Evolutionary conservation across 306 rosid genomes (phyloP).

Genomic region (Quercus agrifolia): DNA sequence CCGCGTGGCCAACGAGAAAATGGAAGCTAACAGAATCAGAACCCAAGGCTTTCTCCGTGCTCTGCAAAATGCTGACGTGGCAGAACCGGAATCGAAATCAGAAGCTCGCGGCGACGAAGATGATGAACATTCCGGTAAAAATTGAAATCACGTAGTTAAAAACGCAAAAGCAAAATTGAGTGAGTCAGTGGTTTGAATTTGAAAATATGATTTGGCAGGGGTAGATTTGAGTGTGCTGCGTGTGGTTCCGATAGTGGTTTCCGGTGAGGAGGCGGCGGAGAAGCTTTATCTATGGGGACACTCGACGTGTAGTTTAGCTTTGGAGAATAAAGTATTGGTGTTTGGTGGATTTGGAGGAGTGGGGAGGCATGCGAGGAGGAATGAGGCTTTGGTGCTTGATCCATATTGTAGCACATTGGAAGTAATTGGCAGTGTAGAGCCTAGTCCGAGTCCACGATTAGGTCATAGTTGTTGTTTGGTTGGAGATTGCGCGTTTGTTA

Average conservation of each 20-base stretch:
- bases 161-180: no score
- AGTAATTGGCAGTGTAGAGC: constrained; percentile 18
- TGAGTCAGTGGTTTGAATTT: constrained; percentile 34
- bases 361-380: constrained; percentile 86
- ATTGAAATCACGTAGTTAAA: no score
- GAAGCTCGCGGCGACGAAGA: not conserved
- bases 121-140: constrained; percentile 45
- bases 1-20: constrained; percentile 67
- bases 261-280: constrained; percentile 66
- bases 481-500: constrained; percentile 62
- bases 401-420: constrained; percentile 48
- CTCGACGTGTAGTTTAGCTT: constrained; percentile 49
- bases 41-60: constrained; percentile 63
- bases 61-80: constrained; percentile 25
- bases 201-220: constrained; percentile 97
- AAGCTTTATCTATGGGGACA: constrained; percentile 93
- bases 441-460: constrained; percentile 56
- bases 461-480: constrained; percentile 75
- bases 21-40: constrained; percentile 75
- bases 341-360: constrained; percentile 96
- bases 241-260: constrained; percentile 47
- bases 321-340: constrained; percentile 38
- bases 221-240: constrained; percentile 35
- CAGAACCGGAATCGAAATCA: constrained; percentile 11
- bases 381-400: constrained; percentile 57